Percentiles rank a stretch among this genome's conserved stretches.
These are phyloP conservation scores for Phylloporus sp. DNA, from an alignment of 1,284 basidiomycete genomes.

Conservation along the genomic window DNA sequence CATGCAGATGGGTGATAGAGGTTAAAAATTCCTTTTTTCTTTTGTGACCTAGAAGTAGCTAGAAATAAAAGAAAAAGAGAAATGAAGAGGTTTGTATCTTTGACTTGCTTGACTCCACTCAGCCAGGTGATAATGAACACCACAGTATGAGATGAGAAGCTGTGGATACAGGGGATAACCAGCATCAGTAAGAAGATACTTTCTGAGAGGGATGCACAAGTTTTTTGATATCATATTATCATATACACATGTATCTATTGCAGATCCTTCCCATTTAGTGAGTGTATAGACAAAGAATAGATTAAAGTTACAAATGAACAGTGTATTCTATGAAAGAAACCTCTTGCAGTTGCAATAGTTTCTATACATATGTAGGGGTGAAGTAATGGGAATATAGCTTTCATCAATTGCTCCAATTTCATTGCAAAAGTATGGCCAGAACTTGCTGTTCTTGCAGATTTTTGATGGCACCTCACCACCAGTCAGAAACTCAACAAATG, in stretches of 20 bases:
- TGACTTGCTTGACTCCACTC: not conserved
- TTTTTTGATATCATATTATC: not conserved
- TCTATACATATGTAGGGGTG: not conserved
- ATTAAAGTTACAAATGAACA: not conserved
- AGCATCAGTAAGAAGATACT: not conserved
- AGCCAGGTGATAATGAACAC: not conserved
- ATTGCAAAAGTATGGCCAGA: not conserved
- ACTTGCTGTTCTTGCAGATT: no score
- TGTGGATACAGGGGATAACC: not conserved
- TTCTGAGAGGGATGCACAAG: not conserved
- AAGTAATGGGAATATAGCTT: not conserved
- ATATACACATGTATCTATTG: not conserved
- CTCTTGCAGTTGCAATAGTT: not conserved
- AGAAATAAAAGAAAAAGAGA: no score
- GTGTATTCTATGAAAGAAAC: not conserved
- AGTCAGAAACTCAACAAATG: no score
- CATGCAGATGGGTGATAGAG: no score
- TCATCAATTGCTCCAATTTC: slow-evolving; percentile 3
- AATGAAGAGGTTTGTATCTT: no score
- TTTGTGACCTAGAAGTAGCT: no score
- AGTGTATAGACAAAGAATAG: not conserved
- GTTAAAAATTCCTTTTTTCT: no score
- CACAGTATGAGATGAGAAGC: not conserved
- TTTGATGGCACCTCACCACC: no score
- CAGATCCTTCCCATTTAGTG: not conserved